Evolutionary conservation across 116 monocot genomes (phyloP).

Genomic region (Cymodocea nodosa): DNA sequence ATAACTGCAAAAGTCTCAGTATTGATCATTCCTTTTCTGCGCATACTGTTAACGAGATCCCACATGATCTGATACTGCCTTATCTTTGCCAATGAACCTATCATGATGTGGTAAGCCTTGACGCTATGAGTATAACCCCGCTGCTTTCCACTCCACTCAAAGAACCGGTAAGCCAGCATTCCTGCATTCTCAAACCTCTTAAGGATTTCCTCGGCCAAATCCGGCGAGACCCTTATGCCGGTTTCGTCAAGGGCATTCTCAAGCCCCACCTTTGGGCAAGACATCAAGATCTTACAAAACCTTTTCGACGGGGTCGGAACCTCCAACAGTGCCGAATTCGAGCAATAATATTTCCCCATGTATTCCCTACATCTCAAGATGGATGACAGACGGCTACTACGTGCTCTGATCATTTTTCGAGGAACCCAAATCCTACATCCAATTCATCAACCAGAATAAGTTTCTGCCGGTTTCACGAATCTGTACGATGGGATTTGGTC

Average conservation of each 20-base stretch:
- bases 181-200: constrained; percentile 69
- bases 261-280: constrained; percentile 46
- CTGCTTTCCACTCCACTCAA: constrained; percentile 62
- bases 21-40: constrained; percentile 38
- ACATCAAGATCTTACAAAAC: constrained; percentile 53
- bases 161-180: constrained; percentile 82
- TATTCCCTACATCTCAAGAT: neutral
- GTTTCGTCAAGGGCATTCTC: constrained; percentile 54
- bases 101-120: constrained; percentile 58
- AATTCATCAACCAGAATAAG: too few species aligned
- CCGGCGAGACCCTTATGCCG: constrained; percentile 37
- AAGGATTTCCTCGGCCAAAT: constrained; percentile 44
- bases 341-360: neutral
- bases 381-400: neutral
- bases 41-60: constrained; percentile 72
- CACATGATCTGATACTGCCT: constrained; percentile 86
- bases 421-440: neutral
- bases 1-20: constrained; percentile 83
- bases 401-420: neutral
- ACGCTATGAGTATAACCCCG: constrained; percentile 43
- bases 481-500: too few species aligned
- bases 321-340: neutral
- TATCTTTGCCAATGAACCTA: constrained; percentile 80
- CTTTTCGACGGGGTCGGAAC: constrained; percentile 8
- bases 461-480: too few species aligned